Base-by-base conservation (phyloP, 2,329 filamentous ascomycete species). In the Cadophora malorum region DNA sequence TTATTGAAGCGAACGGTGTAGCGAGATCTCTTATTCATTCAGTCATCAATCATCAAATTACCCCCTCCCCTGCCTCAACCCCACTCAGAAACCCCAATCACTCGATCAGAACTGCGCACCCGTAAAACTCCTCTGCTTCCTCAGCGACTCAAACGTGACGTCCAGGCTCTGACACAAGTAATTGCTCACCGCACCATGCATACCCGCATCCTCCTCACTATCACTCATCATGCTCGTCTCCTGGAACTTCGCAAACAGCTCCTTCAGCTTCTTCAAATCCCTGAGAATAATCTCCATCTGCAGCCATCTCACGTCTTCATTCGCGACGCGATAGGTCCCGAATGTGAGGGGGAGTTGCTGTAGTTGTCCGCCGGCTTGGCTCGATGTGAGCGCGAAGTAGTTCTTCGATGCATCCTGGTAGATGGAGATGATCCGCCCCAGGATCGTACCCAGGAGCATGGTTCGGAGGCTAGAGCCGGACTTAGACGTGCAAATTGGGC, bases 381-480 rank as follows among this genome's bases (percentile, higher is more conserved):
- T 55, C 38, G 67, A 56, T 33, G 70, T 69, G 21, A 67, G 66
- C 6, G 80, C 80, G 67, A 81, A 82, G 66, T 81, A 80, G 3
- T 78, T 75, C 59, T 80, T 76, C 10, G 78, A 80, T 1, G 80
- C 81, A 21, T 77, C 78, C 66, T 80, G 81, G 74, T 85, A 85
- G 63, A 83, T 80, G 0, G 79, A 81, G 1, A 82, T 81, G 58
- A 84, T 81, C 72, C 84, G 83, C 60, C 80, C 80, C 21, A 86
- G 80, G 23, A 85, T 77, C 0, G 83, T 84, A 0, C 81, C 82
- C n/a, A 85, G 78, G 0, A 85, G 78, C 83, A 84, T 85, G 5
- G 80, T 80, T 0, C 80, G 78, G 1, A 83, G 83, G 59, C 83
- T 80, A 3, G 79, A 80, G 1, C 80, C 81, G 1, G 80, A 79